Evolutionary conservation across 176 grass and related monocot genomes (phyloP).

Genomic region (Raddia distichophylla): DNA sequence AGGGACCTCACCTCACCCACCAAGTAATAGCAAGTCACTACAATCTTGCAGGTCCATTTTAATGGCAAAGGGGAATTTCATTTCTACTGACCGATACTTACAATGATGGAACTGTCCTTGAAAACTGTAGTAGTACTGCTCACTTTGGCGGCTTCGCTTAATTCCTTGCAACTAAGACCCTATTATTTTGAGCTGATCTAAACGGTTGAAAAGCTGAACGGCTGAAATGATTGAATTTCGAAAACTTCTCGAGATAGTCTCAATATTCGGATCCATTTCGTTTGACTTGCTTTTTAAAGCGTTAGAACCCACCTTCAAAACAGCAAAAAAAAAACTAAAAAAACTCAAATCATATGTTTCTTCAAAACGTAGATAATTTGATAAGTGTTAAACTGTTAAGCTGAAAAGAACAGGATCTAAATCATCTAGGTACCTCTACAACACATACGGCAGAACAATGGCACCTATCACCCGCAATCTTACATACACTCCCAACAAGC

Average conservation of each 20-base stretch:
- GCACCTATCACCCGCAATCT: slow-evolving; percentile 2
- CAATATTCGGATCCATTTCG: too few species aligned
- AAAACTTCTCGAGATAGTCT: too few species aligned
- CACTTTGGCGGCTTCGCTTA: slow-evolving; percentile 6
- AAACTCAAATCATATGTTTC: too few species aligned
- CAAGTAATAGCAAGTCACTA: neutral
- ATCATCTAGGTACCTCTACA: slow-evolving; percentile 36
- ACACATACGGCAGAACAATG: slow-evolving; percentile 15
- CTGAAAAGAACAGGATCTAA: too few species aligned
- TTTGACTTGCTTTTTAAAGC: too few species aligned
- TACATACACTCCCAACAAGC: slow-evolving; percentile 15
- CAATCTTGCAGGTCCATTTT: neutral
- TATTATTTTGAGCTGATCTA: too few species aligned
- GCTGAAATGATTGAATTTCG: too few species aligned
- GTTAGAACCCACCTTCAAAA: too few species aligned
- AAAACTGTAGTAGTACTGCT: neutral
- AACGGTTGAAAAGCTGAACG: too few species aligned
- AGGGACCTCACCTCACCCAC: neutral
- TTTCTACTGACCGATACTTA: neutral
- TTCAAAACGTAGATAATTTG: too few species aligned
- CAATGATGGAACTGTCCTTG: neutral
- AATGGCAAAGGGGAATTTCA: neutral
- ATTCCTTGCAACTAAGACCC: neutral
- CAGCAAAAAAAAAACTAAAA: too few species aligned
- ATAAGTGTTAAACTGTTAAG: too few species aligned